Base-by-base conservation (phyloP, 2,329 filamentous ascomycete species). In the Microsporum ferrugineum region DNA sequence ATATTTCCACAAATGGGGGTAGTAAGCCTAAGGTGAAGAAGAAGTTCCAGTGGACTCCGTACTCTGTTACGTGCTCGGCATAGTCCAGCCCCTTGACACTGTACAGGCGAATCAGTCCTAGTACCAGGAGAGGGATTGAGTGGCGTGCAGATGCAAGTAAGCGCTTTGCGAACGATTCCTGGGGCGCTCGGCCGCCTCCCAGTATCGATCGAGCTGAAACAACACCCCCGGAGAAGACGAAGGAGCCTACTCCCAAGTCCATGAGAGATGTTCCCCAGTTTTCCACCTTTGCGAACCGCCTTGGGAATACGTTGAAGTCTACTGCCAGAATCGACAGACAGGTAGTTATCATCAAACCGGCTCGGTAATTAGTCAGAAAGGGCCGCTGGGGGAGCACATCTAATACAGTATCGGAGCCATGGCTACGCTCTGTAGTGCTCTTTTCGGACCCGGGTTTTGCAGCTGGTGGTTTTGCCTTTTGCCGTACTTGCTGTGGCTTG, bases 231-330 rank as follows among this genome's bases (percentile, higher is more conserved):
- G 91, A 91, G 75, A 96, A 99, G 68, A 99, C 94, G 76, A 99
- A 99, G 10, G 91, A 96, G 33, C 94, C 94, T 56, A 99, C 94
- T 57, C 94, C 94, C 69, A 97, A 80, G 72, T 99, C 94, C 94
- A 99, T 99, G 64, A 99, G 78, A n/a, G 92, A 97, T 1, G 92
- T 96, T 60, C 94, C 94, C 90, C 94, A 99, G n/a, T 89, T 96
- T 75, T 99, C 94, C 1, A 95, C 94, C 77, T 99, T 99, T 61
- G 91, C 94, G 72, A 97, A 97, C 36, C 94, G 87, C 33, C 94
- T 84, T 1, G 94, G 94, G 69, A 99, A 99, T 62, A 96, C 80
- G 17, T 82, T 85, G 72, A 99, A 99, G 75, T 99, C 94, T 58
- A 99, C 94, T 14, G 94, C 94, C n/a, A 99, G 82, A 67, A 99